phyloP scores from a whole-genome alignment of 2,329 filamentous ascomycete species.

The Colletotrichum orbiculare region DNA sequence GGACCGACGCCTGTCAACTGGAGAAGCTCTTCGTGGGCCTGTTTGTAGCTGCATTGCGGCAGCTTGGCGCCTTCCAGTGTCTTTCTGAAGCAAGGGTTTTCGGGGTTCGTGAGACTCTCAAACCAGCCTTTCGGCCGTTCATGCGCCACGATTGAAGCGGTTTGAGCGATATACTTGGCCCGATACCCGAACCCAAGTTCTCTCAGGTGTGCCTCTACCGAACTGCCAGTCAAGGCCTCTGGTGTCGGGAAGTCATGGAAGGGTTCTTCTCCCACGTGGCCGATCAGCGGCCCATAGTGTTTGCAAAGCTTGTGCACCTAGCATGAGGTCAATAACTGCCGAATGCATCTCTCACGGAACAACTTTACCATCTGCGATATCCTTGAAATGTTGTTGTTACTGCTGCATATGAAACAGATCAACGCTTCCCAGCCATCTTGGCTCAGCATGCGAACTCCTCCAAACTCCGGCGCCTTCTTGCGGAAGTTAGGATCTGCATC shows the following conservation, averaged over 20 bases:
- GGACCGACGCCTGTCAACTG: conserved; percentile 89
- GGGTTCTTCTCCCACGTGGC: conserved; percentile 72
- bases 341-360: neutral
- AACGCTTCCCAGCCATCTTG: conserved; percentile 98
- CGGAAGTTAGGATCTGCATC: conserved; percentile 87
- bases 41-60: conserved; percentile 73
- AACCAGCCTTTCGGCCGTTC: conserved; percentile 81
- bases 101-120: conserved; percentile 80
- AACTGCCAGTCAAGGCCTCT: conserved; percentile 74
- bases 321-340: neutral
- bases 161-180: conserved; percentile 91
- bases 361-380: conserved; percentile 88
- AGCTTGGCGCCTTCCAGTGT: conserved; percentile 56
- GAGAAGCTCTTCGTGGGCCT: conserved; percentile 84
- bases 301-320: conserved; percentile 87
- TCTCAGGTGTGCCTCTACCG: conserved; percentile 84
- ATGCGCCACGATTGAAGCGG: conserved; percentile 78
- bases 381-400: conserved; percentile 96
- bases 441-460: conserved; percentile 89
- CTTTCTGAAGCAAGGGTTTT: conserved; percentile 68
- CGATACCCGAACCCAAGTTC: conserved; percentile 93
- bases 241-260: conserved; percentile 92
- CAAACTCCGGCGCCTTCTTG: conserved; percentile 86
- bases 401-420: conserved; percentile 96
- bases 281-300: conserved; percentile 84